Base-by-base conservation (phyloP, 75 land plant genomes). In the Ceratopteris richardii region DNA sequence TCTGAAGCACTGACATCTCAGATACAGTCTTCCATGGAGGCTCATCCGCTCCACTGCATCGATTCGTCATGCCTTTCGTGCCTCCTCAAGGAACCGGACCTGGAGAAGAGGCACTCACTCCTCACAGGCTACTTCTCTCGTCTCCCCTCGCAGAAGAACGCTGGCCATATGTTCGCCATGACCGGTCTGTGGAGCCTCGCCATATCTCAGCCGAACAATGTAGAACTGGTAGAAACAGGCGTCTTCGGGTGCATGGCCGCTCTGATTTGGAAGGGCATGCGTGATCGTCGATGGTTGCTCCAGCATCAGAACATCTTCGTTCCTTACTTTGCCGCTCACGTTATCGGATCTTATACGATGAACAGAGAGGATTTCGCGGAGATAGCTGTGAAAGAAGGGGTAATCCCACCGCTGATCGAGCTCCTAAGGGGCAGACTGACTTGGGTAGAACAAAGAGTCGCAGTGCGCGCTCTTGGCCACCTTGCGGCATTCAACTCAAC, bases 381-480 rank as follows among this genome's bases (percentile, higher is more conserved):
- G 54, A 66, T 19, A 51, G 91, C 91, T 0, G 81, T 83, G 20
- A 36, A 67, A 17, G 63, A 74, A 37, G 94, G 87, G 1, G 87
- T 73, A 0, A 47, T 87, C 1, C 61, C 68, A 10, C 80, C 87
- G 3, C 62, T 87, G 22, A 33, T 87, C 57, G 81, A 82, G 71
- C 82, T 86, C 19, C 56, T 83, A 37, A 71, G 79, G 56, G 91
- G 91, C 7, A 71, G 68, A 46, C 31, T 87, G 27, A 80, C 73
- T 27, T 87, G 91, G 91, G 82, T 87, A 12, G 91, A 87, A 76
- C 91, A 83, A 61, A 65, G 91, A 20, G 91, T 83, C 24, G 87
- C 91, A 0, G 81, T 78, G 18, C 63, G 91, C 26, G 91, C 91
- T 2, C 65, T 87, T 3, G 91, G 87, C 9, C 91, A 87, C 41